A percentile compares a stretch with the other conserved stretches of the same genome.
phyloP scores from a whole-genome alignment of 495 filamentous ascomycete species.

The Poronia punctata region DNA sequence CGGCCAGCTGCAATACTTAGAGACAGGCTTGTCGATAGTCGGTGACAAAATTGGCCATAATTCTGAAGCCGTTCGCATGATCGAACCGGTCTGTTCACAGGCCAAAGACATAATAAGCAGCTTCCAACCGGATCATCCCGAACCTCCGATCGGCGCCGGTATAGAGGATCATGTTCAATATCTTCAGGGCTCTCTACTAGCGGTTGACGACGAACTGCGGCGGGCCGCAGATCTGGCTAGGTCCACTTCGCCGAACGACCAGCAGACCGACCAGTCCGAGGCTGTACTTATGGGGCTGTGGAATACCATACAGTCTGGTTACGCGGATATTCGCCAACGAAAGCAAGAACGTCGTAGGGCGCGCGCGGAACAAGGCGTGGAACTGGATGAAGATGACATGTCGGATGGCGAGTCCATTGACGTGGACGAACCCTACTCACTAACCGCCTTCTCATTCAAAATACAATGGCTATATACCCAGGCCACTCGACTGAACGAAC shows the following conservation, averaged over 20 bases:
- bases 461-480: constrained; percentile 67
- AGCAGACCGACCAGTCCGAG: constrained; percentile 49
- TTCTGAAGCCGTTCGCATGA: constrained; percentile 19
- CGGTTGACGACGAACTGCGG: constrained; percentile 27
- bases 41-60: constrained; percentile 21
- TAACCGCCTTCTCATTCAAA: constrained; percentile 63
- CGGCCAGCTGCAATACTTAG: constrained; percentile 36
- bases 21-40: constrained; percentile 26
- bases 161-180: constrained; percentile 36
- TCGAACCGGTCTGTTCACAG: constrained; percentile 26
- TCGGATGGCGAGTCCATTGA: constrained; percentile 44
- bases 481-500: constrained; percentile 62
- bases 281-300: constrained; percentile 60
- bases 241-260: constrained; percentile 20
- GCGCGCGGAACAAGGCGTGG: constrained; percentile 35
- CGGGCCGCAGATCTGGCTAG: constrained; percentile 22
- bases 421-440: constrained; percentile 53
- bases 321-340: constrained; percentile 49
- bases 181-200: constrained; percentile 26
- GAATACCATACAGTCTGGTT: constrained; percentile 60
- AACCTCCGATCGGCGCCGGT: constrained; percentile 20
- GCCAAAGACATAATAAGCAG: constrained; percentile 25
- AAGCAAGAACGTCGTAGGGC: constrained; percentile 44
- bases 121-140: constrained; percentile 16
- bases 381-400: constrained; percentile 38